Percentiles rank a stretch among this genome's conserved stretches.
Conservation (phyloP, 805 yeast species). For the Candida patagonica region DNA sequence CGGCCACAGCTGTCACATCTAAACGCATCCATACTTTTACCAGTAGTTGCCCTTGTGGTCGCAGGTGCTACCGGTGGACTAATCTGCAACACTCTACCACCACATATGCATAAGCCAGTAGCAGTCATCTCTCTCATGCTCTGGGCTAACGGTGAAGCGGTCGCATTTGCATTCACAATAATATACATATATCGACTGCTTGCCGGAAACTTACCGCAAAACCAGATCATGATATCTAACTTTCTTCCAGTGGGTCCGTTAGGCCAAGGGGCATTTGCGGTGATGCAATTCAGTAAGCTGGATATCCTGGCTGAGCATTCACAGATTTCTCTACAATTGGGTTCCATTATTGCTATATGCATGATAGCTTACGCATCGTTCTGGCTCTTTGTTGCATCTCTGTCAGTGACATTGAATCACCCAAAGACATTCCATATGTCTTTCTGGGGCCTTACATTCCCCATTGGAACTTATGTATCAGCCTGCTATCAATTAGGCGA, state of each 20-base stretch:
- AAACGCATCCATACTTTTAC: conserved; percentile 54
- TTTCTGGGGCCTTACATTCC: conserved; percentile 87
- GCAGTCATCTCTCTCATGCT: conserved; percentile 46
- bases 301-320: conserved; percentile 14
- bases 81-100: conserved; percentile 38
- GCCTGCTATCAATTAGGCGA: conserved; percentile 45
- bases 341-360: conserved; percentile 36
- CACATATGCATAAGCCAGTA: conserved; percentile 41
- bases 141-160: conserved; percentile 59
- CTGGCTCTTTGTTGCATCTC: conserved; percentile 38
- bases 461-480: conserved; percentile 71
- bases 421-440: conserved; percentile 37
- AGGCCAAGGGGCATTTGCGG: conserved; percentile 77
- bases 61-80: conserved; percentile 61
- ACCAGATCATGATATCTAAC: conserved; percentile 44
- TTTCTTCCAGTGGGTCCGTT: conserved; percentile 76
- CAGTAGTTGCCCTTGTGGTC: conserved; percentile 75
- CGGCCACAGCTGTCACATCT: conserved; percentile 30
- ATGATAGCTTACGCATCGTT: conserved; percentile 50
- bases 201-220: conserved; percentile 49
- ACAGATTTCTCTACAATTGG: conserved; percentile 15
- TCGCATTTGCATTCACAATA: conserved; percentile 48
- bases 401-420: conserved; percentile 29
- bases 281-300: conserved; percentile 42
- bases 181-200: conserved; percentile 53